Evolutionary conservation across 495 filamentous ascomycete species (phyloP).

Genomic region (Chaetomium tenue): DNA sequence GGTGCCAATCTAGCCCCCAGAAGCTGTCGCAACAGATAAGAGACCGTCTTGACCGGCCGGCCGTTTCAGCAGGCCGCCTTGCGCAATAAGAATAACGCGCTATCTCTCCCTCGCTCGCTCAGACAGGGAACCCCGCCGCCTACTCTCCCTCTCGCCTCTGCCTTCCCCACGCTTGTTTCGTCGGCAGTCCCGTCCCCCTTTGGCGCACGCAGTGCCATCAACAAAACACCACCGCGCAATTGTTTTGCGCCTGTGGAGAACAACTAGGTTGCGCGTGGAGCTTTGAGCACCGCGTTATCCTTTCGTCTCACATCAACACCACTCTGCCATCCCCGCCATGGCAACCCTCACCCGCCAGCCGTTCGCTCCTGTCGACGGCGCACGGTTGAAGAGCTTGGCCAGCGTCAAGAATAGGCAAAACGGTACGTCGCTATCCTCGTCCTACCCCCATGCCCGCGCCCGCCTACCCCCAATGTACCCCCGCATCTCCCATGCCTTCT

Average conservation of each 20-base stretch:
- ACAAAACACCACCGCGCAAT: slow-evolving; percentile 11
- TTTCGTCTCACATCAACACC: slow-evolving; percentile 13
- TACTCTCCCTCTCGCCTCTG: slow-evolving; percentile 12
- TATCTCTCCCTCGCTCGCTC: slow-evolving; percentile 18
- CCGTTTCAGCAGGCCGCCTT: slow-evolving; percentile 27
- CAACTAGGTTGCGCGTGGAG: not conserved
- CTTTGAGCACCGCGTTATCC: not conserved
- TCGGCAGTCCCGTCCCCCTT: not conserved
- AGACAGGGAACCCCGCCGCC: slow-evolving; percentile 22
- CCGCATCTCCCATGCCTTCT: not conserved
- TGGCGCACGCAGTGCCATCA: slow-evolving; percentile 2
- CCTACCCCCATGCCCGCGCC: not conserved
- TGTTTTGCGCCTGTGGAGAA: not conserved
- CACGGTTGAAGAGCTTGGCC: slow-evolving; percentile 54
- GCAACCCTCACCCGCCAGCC: slow-evolving; percentile 53
- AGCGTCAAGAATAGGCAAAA: slow-evolving; percentile 63
- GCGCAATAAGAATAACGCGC: slow-evolving; percentile 37
- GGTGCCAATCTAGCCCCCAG: too few relatives aligned
- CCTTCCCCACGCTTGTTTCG: slow-evolving; percentile 3
- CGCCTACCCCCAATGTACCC: not conserved
- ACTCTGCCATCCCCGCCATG: slow-evolving; percentile 37
- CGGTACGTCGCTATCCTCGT: slow-evolving; percentile 48
- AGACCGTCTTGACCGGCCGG: slow-evolving; percentile 28
- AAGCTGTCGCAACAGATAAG: slow-evolving; percentile 12
- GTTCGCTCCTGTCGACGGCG: slow-evolving; percentile 55